Evolutionary conservation across 257 asterid species (phyloP).

Genomic region (Parsonsia alboflavescens): DNA sequence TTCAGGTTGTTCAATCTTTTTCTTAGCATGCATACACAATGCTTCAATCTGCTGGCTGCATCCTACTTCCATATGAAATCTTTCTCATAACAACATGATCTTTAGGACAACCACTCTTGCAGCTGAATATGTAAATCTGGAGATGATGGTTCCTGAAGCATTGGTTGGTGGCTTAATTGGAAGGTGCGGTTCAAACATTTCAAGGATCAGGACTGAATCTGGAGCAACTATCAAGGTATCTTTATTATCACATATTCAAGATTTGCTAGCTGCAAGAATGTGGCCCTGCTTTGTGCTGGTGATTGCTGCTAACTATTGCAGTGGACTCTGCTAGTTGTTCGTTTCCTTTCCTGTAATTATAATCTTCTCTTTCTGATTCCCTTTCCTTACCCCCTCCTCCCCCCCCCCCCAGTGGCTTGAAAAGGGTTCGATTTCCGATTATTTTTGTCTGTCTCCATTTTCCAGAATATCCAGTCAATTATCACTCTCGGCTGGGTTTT

Average conservation of each 20-base stretch:
- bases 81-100: constrained; percentile 35
- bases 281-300: not conserved
- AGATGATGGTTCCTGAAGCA: constrained; percentile 80
- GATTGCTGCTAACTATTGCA: not conserved
- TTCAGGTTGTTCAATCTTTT: constrained; percentile 53
- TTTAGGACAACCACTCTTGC: constrained; percentile 49
- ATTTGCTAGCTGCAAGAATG: not conserved
- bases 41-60: constrained; percentile 25
- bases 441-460: not conserved
- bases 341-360: not conserved
- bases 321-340: not conserved
- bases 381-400: too few relatives aligned
- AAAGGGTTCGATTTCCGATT: not conserved
- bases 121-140: constrained; percentile 77
- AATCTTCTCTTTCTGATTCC: not conserved
- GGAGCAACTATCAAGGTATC: constrained; percentile 87
- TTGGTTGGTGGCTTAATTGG: constrained; percentile 97
- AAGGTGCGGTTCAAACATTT: constrained; percentile 90
- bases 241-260: not conserved
- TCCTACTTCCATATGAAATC: constrained; percentile 27
- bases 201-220: constrained; percentile 87
- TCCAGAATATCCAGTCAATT: not conserved
- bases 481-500: too few relatives aligned
- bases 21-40: constrained; percentile 10
- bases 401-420: too few relatives aligned